Conservation (phyloP, 148 eudicot species). For the Rhododendron ferrugineum region DNA sequence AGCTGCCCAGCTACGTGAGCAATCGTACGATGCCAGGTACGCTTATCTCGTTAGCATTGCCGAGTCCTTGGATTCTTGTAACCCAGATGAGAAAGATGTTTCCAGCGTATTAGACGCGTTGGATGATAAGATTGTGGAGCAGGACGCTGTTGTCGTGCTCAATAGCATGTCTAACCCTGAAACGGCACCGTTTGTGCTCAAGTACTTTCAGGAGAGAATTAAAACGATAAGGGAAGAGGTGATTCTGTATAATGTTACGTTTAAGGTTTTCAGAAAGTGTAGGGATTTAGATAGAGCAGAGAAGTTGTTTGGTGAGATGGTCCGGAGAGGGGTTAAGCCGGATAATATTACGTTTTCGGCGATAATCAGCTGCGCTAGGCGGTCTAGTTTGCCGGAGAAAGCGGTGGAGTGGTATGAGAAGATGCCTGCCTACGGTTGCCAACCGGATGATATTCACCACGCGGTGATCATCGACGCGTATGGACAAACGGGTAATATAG, state of each 20-base stretch:
- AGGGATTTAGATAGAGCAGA: constrained; percentile 57
- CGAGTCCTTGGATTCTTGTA: constrained; percentile 38
- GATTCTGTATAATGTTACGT: constrained; percentile 64
- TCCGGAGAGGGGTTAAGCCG: constrained; percentile 51
- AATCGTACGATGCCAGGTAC: constrained; percentile 58
- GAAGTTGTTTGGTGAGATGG: constrained; percentile 69
- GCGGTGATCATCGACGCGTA: constrained; percentile 83
- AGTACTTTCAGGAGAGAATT: constrained; percentile 34
- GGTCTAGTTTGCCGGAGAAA: constrained; percentile 44
- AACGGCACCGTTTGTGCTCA: constrained; percentile 38
- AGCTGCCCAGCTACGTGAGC: constrained; percentile 41
- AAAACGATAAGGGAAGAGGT: constrained; percentile 28
- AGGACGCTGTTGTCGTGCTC: constrained; percentile 64
- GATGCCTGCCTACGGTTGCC: constrained; percentile 51
- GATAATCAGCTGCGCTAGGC: constrained; percentile 68
- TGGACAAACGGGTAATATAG: constrained; percentile 60
- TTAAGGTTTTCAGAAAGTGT: constrained; percentile 66
- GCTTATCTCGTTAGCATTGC: constrained; percentile 43
- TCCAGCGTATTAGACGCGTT: constrained; percentile 26
- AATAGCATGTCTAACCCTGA: constrained; percentile 55
- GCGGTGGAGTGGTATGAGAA: constrained; percentile 89
- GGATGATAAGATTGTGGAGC: constrained; percentile 41
- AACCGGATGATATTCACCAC: constrained; percentile 68
- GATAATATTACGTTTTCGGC: constrained; percentile 86
- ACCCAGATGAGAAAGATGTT: constrained; percentile 36